Evolutionary conservation across 495 filamentous ascomycete species (phyloP).

Genomic region (Penicillium lagena): DNA sequence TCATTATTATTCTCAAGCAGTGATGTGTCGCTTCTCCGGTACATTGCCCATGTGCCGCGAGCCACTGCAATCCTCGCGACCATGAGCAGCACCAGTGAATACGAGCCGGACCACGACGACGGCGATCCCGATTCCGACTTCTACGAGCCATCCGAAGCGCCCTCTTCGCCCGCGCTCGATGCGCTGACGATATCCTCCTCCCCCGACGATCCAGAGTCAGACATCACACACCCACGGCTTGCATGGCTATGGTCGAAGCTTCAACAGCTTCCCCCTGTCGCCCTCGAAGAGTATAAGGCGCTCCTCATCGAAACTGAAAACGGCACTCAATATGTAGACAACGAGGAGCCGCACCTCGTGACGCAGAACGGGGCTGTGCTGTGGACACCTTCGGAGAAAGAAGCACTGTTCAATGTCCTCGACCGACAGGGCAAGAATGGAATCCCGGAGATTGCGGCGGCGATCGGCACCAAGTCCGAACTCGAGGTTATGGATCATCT

Average conservation of each 20-base stretch:
- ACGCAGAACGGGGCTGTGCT: slow-evolving; percentile 58
- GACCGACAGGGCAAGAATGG: slow-evolving; percentile 56
- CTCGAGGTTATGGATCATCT: slow-evolving; percentile 70
- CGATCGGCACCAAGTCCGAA: slow-evolving; percentile 64
- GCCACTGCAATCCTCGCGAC: slow-evolving; percentile 15
- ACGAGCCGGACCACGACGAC: slow-evolving; percentile 20
- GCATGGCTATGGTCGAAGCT: background rate
- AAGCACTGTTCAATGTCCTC: slow-evolving; percentile 58
- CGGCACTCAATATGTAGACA: slow-evolving; percentile 19
- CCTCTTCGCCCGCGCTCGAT: slow-evolving; percentile 3
- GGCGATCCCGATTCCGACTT: slow-evolving; percentile 21
- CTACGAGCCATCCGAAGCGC: background rate
- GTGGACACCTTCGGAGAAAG: slow-evolving; percentile 70
- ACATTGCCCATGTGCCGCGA: slow-evolving; percentile 9
- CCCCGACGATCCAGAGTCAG: background rate
- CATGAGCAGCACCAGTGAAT: slow-evolving; percentile 33
- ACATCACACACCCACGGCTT: background rate
- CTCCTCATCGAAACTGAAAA: slow-evolving; percentile 52
- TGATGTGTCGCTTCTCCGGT: slow-evolving; percentile 18
- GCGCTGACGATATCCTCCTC: background rate
- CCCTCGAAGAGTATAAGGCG: slow-evolving; percentile 41
- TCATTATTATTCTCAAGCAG: slow-evolving; percentile 4
- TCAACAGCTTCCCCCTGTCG: background rate
- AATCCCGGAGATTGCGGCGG: slow-evolving; percentile 50
- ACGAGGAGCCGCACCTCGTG: slow-evolving; percentile 12